phyloP scores from a whole-genome alignment of 75 land plant genomes.

The Sequoiadendron giganteum region DNA sequence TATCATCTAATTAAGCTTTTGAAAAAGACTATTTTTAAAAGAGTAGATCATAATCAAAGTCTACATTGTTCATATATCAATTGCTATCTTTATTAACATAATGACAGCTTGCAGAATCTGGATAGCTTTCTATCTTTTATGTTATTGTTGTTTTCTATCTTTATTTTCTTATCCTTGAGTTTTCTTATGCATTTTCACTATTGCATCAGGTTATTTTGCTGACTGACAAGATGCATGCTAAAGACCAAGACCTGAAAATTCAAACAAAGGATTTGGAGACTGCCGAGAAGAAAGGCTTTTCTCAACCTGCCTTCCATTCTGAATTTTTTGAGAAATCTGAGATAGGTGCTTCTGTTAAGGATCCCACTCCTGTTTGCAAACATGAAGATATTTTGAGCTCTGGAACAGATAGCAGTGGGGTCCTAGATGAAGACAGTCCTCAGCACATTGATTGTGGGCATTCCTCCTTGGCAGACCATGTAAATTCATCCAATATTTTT shows the following conservation, averaged over 20 bases:
- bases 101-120: background rate
- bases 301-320: slow-evolving; percentile 17
- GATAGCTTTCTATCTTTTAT: background rate
- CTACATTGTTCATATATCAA: background rate
- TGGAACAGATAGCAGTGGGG: slow-evolving; percentile 29
- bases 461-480: slow-evolving; percentile 15
- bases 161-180: background rate
- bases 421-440: slow-evolving; percentile 40
- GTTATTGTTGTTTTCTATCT: background rate
- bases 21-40: background rate
- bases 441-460: slow-evolving; percentile 23
- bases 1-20: background rate
- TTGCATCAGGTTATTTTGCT: slow-evolving; percentile 6
- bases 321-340: slow-evolving; percentile 27
- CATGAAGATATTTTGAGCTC: slow-evolving; percentile 42
- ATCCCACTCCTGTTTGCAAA: slow-evolving; percentile 12
- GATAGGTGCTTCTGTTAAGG: background rate
- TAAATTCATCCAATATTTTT: slow-evolving; percentile 27
- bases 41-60: background rate
- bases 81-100: background rate
- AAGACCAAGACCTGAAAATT: background rate
- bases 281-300: background rate
- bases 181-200: background rate
- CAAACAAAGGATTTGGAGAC: slow-evolving; percentile 1
- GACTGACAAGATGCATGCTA: slow-evolving; percentile 6